Conservation (phyloP, 2,329 filamentous ascomycete genomes). For the Simplicillium aogashimaense region DNA sequence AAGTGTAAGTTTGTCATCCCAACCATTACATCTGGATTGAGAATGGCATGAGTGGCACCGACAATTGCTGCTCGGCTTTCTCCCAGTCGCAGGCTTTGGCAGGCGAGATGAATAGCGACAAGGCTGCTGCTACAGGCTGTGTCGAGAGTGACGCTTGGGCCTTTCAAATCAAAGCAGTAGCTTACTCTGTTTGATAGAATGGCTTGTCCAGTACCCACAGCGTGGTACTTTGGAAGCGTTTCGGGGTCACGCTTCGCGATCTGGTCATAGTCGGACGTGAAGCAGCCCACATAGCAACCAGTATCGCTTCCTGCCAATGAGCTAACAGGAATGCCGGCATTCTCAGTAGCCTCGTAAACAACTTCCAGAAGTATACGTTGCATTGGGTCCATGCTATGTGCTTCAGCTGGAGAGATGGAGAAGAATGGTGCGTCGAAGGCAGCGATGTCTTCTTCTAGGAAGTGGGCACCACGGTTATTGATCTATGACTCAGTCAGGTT, state of each 20-base stretch:
- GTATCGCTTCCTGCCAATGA: too few species aligned
- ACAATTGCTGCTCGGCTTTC: too few species aligned
- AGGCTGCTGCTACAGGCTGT: neutral
- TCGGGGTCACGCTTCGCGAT: too few species aligned
- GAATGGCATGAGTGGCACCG: too few species aligned
- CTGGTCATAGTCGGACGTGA: too few species aligned
- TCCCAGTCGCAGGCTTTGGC: neutral
- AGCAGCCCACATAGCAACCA: too few species aligned
- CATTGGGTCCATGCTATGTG: neutral
- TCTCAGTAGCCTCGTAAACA: neutral
- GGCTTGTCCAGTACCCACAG: too few species aligned
- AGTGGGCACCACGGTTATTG: conserved; percentile 5
- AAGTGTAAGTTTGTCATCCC: too few species aligned
- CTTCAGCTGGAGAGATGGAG: neutral
- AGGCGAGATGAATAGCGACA: neutral
- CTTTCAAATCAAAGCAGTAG: conserved; percentile 16
- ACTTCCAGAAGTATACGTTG: neutral
- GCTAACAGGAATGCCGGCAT: too few species aligned
- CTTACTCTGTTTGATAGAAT: conserved; percentile 12
- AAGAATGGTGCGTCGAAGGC: conserved; percentile 36
- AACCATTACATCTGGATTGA: too few species aligned
- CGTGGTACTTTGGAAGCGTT: too few species aligned
- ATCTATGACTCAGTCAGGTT: neutral
- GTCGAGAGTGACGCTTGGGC: neutral
- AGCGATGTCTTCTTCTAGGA: conserved; percentile 28